phyloP scores from a whole-genome alignment of 2,329 filamentous ascomycete species.

The Cladorrhinum sp. region DNA sequence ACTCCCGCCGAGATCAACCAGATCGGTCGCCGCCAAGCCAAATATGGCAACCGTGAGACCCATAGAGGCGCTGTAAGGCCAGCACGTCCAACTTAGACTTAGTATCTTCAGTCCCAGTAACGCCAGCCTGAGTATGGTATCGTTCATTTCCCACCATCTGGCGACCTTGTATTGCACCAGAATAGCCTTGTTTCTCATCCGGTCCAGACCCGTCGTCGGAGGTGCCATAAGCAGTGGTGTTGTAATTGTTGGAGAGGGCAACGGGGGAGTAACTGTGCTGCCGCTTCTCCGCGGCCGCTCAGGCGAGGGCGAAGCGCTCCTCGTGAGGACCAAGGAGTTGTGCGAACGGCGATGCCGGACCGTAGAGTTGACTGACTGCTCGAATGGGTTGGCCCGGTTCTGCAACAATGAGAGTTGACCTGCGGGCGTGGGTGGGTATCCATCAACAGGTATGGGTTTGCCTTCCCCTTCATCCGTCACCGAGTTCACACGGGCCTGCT shows the following conservation, averaged over 20 bases:
- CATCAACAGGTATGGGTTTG: conserved; percentile 26
- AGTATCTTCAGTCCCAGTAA: conserved; percentile 69
- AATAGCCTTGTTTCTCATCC: conserved; percentile 34
- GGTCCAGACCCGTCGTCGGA: conserved; percentile 37
- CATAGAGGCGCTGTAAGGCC: conserved; percentile 20
- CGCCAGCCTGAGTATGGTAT: conserved; percentile 47
- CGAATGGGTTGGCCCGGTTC: conserved; percentile 19
- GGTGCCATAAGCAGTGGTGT: conserved; percentile 51
- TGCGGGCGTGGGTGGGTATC: conserved; percentile 9
- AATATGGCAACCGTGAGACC: conserved; percentile 4
- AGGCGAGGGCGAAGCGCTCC: conserved; percentile 28
- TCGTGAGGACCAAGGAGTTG: conserved; percentile 37
- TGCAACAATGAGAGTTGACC: conserved; percentile 30
- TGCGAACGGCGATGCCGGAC: conserved; percentile 27
- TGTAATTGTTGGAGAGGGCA: conserved; percentile 20
- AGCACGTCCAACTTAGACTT: conserved; percentile 43
- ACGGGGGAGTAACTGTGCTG: conserved; percentile 7
- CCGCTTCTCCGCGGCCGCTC: conserved; percentile 28
- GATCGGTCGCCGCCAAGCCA: conserved; percentile 14
- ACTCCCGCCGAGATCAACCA: neutral
- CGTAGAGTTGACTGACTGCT: conserved; percentile 26
- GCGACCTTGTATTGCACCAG: conserved; percentile 37
- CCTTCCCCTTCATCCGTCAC: conserved; percentile 34
- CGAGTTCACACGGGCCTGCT: conserved; percentile 33
- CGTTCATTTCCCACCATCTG: conserved; percentile 32